Conservation (phyloP, 768 basidiomycete genomes). For the Rubroboletus satanas region DNA sequence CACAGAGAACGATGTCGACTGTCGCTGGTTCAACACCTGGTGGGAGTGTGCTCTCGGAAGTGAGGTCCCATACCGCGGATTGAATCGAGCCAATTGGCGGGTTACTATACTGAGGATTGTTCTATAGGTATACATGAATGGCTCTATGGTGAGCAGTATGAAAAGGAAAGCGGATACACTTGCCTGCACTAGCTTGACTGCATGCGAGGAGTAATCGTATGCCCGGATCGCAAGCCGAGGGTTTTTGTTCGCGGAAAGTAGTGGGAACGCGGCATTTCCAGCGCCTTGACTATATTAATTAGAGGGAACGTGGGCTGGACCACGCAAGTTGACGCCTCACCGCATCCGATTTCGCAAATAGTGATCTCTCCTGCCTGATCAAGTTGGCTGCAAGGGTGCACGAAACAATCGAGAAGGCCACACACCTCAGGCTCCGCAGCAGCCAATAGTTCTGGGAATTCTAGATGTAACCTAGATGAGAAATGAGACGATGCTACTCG, state of each 20-base stretch:
- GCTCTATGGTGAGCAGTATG: background rate
- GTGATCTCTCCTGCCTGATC: conserved; percentile 71
- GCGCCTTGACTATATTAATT: conserved; percentile 54
- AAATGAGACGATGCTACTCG: background rate
- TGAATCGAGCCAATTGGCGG: conserved; percentile 69
- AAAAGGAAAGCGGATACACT: conserved; percentile 9
- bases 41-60: conserved; percentile 59
- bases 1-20: conserved; percentile 88
- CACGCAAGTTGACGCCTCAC: conserved; percentile 36
- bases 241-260: conserved; percentile 81
- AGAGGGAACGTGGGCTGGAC: background rate
- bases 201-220: conserved; percentile 88
- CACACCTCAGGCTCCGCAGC: conserved; percentile 65
- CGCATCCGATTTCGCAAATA: conserved; percentile 90
- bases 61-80: conserved; percentile 89
- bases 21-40: conserved; percentile 56
- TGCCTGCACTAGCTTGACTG: conserved; percentile 87
- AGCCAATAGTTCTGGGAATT: conserved; percentile 84
- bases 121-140: conserved; percentile 37
- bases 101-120: conserved; percentile 62
- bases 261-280: conserved; percentile 92
- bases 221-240: conserved; percentile 69
- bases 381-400: background rate
- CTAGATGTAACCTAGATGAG: conserved; percentile 71
- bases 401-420: background rate